These are phyloP conservation scores for Ogataea methylovora DNA, from an alignment of 805 yeast species.

Conservation along the genomic window DNA sequence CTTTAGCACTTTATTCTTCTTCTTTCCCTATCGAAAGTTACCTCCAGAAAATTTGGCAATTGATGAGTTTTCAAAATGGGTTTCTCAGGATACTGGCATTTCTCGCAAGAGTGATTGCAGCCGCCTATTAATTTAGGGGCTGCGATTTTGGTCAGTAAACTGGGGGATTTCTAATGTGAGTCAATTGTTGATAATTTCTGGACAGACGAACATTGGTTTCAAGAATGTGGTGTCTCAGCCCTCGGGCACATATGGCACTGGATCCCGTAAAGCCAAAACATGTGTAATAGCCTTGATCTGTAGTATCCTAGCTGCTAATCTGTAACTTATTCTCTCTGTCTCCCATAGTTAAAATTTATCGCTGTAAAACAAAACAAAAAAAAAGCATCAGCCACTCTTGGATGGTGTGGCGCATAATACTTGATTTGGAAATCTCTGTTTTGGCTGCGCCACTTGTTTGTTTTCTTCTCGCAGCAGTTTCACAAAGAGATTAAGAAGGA, in stretches of 20 bases:
- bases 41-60: conserved; percentile 23
- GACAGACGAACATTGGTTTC: conserved; percentile 22
- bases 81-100: neutral
- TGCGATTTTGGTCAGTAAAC: conserved; percentile 5
- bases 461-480: no score
- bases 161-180: conserved; percentile 13
- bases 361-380: no score
- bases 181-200: conserved; percentile 19
- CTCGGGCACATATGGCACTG: conserved; percentile 13
- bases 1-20: conserved; percentile 2
- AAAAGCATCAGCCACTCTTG: no score
- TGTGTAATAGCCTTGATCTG: no score
- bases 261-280: conserved; percentile 30
- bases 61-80: conserved; percentile 10
- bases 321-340: no score
- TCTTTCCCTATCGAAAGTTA: conserved; percentile 21
- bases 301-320: no score
- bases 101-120: conserved; percentile 2
- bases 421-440: no score
- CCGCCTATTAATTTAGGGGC: conserved; percentile 30
- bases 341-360: no score
- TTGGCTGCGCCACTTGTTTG: no score
- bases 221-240: conserved; percentile 20
- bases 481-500: no score
- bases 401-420: no score